A percentile compares a stretch with the other conserved stretches of the same genome.
These are phyloP conservation scores for Ogataea methylovora DNA, from an alignment of 805 yeast genomes.

Conservation along the genomic window DNA sequence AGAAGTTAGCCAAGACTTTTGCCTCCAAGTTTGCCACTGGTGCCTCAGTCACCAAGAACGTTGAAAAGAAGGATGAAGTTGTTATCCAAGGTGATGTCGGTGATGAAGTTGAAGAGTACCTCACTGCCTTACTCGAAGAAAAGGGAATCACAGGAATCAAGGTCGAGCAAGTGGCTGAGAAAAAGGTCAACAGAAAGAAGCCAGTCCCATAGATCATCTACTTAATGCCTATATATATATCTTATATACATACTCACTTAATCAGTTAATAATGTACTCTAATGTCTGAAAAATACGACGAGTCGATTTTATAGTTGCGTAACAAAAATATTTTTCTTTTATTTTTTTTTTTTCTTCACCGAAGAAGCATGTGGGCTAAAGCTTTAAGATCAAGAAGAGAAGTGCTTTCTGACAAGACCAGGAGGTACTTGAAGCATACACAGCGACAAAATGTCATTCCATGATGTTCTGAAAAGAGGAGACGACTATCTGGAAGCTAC, in stretches of 20 bases:
- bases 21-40: slow-evolving; percentile 96
- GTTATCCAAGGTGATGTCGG: slow-evolving; percentile 93
- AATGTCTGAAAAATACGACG: no score
- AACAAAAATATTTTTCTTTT: no score
- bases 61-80: slow-evolving; percentile 87
- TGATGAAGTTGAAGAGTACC: slow-evolving; percentile 78
- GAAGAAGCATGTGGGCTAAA: no score
- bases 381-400: no score
- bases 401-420: no score
- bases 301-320: no score
- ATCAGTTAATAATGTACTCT: no score
- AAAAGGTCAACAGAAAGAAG: slow-evolving; percentile 57
- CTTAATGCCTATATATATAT: no score
- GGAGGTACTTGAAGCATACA: no score
- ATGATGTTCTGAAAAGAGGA: slow-evolving; percentile 64
- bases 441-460: slow-evolving; percentile 64
- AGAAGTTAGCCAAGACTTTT: slow-evolving; percentile 84
- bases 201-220: neutral
- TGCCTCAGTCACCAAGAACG: slow-evolving; percentile 82
- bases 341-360: no score
- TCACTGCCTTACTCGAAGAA: slow-evolving; percentile 63
- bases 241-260: no score
- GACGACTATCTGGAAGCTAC: slow-evolving; percentile 52
- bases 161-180: slow-evolving; percentile 83
- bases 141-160: slow-evolving; percentile 79